These are phyloP conservation scores for Yarrowia porcina DNA, from an alignment of 805 yeast genomes.

Conservation along the genomic window DNA sequence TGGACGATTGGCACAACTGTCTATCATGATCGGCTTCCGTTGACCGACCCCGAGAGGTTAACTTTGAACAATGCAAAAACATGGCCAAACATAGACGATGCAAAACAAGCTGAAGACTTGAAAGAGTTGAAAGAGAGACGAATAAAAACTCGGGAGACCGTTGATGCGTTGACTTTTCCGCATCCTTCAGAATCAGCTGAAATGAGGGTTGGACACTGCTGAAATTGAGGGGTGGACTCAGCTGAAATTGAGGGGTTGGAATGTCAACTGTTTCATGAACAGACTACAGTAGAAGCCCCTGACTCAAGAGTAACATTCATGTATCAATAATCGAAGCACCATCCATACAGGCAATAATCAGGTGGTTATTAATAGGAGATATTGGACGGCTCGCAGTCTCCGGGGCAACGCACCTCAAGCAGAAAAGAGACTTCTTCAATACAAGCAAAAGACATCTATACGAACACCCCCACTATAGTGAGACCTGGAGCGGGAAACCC, in stretches of 20 bases:
- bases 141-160: too few species aligned
- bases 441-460: too few species aligned
- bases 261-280: too few species aligned
- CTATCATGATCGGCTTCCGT: slow-evolving; percentile 5
- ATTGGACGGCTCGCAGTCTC: too few species aligned
- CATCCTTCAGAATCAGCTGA: too few species aligned
- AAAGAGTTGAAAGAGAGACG: neutral
- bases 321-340: neutral
- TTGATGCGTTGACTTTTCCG: too few species aligned
- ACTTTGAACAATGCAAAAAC: neutral
- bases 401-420: too few species aligned
- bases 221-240: too few species aligned
- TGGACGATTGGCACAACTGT: neutral
- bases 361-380: neutral
- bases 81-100: neutral
- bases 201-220: too few species aligned
- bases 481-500: neutral
- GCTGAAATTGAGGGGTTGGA: neutral
- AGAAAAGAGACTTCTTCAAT: too few species aligned
- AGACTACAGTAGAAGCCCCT: too few species aligned
- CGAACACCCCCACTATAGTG: neutral
- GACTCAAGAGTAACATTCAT: neutral
- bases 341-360: neutral
- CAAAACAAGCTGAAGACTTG: neutral
- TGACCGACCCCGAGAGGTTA: slow-evolving; percentile 1